Conservation (phyloP, 495 filamentous ascomycete genomes). For the Neurospora sp. region DNA sequence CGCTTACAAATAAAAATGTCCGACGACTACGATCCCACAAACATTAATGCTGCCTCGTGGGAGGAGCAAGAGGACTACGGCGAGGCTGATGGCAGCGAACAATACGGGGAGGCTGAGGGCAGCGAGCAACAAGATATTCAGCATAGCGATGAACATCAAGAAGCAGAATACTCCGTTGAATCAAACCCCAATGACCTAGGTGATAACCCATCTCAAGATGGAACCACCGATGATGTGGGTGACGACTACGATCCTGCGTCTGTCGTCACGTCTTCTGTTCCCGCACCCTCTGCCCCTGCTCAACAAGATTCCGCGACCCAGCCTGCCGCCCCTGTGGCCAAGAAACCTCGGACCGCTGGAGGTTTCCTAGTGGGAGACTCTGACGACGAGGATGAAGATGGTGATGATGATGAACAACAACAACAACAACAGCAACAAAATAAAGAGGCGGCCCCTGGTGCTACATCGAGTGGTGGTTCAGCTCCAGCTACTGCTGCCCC, state of each 20-base stretch:
- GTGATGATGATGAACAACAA: neutral
- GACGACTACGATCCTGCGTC: slow-evolving; percentile 42
- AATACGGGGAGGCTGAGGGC: slow-evolving; percentile 27
- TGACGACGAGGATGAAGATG: slow-evolving; percentile 40
- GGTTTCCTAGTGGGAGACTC: slow-evolving; percentile 76
- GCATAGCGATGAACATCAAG: slow-evolving; percentile 37
- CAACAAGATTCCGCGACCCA: slow-evolving; percentile 5
- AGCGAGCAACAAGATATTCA: slow-evolving; percentile 40
- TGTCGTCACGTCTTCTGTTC: slow-evolving; percentile 19
- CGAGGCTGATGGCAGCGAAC: slow-evolving; percentile 30
- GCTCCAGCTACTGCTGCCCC: slow-evolving; percentile 7
- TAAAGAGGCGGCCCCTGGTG: slow-evolving; percentile 10
- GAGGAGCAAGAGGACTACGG: slow-evolving; percentile 45
- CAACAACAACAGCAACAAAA: neutral
- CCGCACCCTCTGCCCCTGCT: neutral
- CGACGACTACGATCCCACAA: slow-evolving; percentile 27
- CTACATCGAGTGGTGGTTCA: slow-evolving; percentile 12
- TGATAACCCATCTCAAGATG: slow-evolving; percentile 30
- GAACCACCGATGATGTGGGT: slow-evolving; percentile 34
- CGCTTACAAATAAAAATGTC: no score
- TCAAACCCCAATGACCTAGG: slow-evolving; percentile 34
- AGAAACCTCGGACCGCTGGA: slow-evolving; percentile 61
- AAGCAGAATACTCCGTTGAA: slow-evolving; percentile 37
- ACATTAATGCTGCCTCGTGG: slow-evolving; percentile 28
- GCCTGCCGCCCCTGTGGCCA: slow-evolving; percentile 20